Evolutionary conservation across 352 stramenopile species (phyloP).

Genomic region (Globisporangium viniferum): DNA sequence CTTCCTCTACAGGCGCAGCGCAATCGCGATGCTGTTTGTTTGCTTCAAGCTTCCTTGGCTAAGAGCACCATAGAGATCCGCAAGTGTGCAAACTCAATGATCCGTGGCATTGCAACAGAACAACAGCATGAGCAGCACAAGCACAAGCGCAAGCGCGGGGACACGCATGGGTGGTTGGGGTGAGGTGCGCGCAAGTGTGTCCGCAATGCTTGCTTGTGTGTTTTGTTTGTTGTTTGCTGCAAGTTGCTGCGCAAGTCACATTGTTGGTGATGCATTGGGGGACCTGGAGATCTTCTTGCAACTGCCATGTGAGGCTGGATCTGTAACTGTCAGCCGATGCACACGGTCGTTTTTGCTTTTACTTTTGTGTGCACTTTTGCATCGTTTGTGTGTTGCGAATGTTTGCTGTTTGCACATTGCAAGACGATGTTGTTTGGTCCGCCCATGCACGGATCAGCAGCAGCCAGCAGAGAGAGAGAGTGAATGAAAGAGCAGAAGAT

Average conservation of each 20-base stretch:
- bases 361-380: too few relatives aligned
- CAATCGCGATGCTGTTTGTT: not conserved
- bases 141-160: too few relatives aligned
- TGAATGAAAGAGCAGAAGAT: not conserved
- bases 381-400: not conserved
- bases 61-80: not conserved
- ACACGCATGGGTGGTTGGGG: not conserved
- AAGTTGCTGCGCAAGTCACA: not conserved
- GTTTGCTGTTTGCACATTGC: not conserved
- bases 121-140: not conserved
- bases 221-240: not conserved
- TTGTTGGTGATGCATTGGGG: not conserved
- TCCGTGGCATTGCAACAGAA: not conserved
- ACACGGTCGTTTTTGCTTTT: too few relatives aligned
- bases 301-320: not conserved
- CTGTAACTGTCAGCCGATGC: not conserved
- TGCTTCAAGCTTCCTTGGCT: not conserved
- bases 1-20: not conserved
- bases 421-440: conserved; percentile 1
- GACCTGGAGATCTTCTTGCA: not conserved
- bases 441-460: not conserved
- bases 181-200: not conserved
- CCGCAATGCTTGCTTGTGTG: not conserved
- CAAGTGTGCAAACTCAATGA: not conserved
- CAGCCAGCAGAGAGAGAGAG: not conserved